Base-by-base conservation (phyloP, 2,329 filamentous ascomycete genomes). In the Aspergillus sp. region DNA sequence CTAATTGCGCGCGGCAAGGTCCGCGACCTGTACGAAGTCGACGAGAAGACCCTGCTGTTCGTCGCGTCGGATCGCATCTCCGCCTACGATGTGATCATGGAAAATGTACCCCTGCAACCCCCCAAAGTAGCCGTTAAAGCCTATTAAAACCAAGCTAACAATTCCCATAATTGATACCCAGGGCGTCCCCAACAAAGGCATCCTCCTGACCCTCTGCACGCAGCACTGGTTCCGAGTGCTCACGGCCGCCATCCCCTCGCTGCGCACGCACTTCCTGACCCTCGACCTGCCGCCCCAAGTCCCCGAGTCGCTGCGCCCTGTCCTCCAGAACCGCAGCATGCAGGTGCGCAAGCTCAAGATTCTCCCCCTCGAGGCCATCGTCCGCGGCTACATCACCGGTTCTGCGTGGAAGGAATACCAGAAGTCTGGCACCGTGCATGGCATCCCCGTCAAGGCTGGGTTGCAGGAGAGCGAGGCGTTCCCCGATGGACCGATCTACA, bases 21-120 rank as follows among this genome's bases (percentile, higher is more conserved):
- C 26, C 87, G 91, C 70, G 90, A 96, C 71, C 84, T 96, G 42
- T 96, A 91, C 75, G 82, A 85, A 62, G 80, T 96, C 56, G 86
- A 91, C 72, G 80, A 86, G 46, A 78, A 84, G 58, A 89, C 86
- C 2, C 85, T 96, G 4, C 87, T 96, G 58, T 94, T 96, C 73
- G 87, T 93, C 57, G 89, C 91, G 24, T 90, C 91, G 14, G 93
- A 97, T 79, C 89, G 95, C 66, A 95, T 97, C 75, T 96, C 92
- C 24, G 95, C 95, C 57, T 98, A 94, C 81, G 94, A 98, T 83
- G 92, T 96, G 68, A 87, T 96, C 68, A 87, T 96, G 83, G 80
- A 85, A 69, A 97, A 95, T 78, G 87, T 88, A 74, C 71, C 11
- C 16, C 54, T 24, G 24, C 24, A 24, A 24, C 79, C 80, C 50